A percentile compares a stretch with the other conserved stretches of the same genome.
These are phyloP conservation scores for Parsonsia alboflavescens DNA, from an alignment of 257 asterid genomes.

Conservation along the genomic window DNA sequence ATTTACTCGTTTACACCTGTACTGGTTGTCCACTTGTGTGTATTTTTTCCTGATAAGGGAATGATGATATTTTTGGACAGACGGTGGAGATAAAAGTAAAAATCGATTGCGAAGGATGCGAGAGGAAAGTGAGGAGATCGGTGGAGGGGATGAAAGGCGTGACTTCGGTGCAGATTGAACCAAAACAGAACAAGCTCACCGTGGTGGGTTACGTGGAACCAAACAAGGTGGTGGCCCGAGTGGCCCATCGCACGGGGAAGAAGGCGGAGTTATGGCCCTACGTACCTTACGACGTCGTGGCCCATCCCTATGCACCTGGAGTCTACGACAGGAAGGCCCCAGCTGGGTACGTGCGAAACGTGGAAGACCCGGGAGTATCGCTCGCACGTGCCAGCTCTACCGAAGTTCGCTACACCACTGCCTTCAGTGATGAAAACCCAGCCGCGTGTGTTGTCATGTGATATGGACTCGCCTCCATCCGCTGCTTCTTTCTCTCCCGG, in stretches of 20 bases:
- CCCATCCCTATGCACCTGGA: constrained; percentile 86
- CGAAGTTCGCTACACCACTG: constrained; percentile 94
- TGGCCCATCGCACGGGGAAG: constrained; percentile 87
- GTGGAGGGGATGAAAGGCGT: constrained; percentile 98
- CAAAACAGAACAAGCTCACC: constrained; percentile 84
- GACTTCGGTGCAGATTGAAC: constrained; percentile 54
- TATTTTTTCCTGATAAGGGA: neutral
- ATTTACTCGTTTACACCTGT: too few species aligned
- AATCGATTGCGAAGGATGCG: constrained; percentile 96
- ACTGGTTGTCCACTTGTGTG: neutral
- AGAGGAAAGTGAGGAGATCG: constrained; percentile 71
- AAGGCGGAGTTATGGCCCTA: constrained; percentile 95
- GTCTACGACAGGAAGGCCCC: constrained; percentile 90
- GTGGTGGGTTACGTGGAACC: constrained; percentile 88
- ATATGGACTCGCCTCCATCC: neutral
- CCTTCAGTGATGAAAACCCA: constrained; percentile 91
- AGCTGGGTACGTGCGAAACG: constrained; percentile 70
- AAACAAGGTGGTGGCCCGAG: constrained; percentile 75
- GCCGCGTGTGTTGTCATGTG: constrained; percentile 82
- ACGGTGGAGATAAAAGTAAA: constrained; percentile 92
- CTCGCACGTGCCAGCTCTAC: constrained; percentile 86
- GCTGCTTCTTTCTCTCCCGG: neutral
- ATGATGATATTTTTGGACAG: constrained; percentile 25
- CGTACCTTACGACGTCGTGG: constrained; percentile 91
- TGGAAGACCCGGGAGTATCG: constrained; percentile 44